Conservation (phyloP, 2,329 filamentous ascomycete genomes). For the Knoxdaviesia capensis region DNA sequence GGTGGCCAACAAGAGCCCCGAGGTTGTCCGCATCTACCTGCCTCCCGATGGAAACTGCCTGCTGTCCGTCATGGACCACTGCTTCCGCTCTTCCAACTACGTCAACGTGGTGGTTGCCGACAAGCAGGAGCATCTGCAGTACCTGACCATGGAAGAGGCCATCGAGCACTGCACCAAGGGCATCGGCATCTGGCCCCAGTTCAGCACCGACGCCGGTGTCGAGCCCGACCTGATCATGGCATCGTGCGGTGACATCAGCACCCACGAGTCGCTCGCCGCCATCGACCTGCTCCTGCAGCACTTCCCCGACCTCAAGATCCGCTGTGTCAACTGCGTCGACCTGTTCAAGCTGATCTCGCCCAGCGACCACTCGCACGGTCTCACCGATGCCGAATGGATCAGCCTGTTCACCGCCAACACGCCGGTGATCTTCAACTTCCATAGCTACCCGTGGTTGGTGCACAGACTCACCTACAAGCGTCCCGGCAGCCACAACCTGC, state of each 20-base stretch:
- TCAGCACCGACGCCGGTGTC: conserved; percentile 45
- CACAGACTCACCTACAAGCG: conserved; percentile 61
- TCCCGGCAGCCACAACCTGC: conserved; percentile 44
- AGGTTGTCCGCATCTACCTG: conserved; percentile 64
- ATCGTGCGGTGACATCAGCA: conserved; percentile 54
- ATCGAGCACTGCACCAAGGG: conserved; percentile 62
- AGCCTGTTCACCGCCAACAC: conserved; percentile 52
- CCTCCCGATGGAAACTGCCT: conserved; percentile 65
- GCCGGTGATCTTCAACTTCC: conserved; percentile 69
- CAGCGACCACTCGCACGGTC: conserved; percentile 51
- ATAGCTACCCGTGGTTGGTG: conserved; percentile 64
- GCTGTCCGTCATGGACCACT: conserved; percentile 58
- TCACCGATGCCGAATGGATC: conserved; percentile 44
- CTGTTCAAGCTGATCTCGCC: conserved; percentile 60
- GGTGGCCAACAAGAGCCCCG: conserved; percentile 59
- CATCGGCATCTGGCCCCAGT: conserved; percentile 59
- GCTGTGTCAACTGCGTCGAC: conserved; percentile 64
- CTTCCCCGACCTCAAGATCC: conserved; percentile 53
- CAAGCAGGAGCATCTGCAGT: conserved; percentile 63
- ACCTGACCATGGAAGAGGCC: conserved; percentile 52
- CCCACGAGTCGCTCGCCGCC: conserved; percentile 54
- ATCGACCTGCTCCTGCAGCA: conserved; percentile 52
- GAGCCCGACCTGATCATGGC: conserved; percentile 63
- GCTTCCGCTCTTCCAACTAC: conserved; percentile 52
- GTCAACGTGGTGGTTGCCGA: conserved; percentile 67